Conservation (phyloP, 2,329 filamentous ascomycete species). For the Cordyceps javanica region DNA sequence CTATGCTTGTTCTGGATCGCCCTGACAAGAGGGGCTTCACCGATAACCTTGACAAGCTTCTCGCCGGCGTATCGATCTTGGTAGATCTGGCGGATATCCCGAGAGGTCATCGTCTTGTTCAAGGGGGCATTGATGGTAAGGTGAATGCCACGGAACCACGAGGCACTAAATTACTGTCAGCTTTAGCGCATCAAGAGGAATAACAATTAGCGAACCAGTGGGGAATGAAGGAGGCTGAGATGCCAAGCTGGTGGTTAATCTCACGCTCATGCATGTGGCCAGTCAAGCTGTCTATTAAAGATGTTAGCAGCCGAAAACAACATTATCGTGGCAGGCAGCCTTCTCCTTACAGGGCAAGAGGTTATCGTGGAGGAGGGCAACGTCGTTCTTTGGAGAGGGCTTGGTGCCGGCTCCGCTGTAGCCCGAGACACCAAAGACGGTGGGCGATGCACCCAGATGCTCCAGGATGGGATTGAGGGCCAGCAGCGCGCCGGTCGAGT, state of each 20-base stretch:
- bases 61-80: slow-evolving; percentile 95
- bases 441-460: slow-evolving; percentile 70
- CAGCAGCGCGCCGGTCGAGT: slow-evolving; percentile 87
- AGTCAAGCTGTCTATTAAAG: slow-evolving; percentile 38
- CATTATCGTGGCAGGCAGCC: not conserved
- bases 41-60: slow-evolving; percentile 87
- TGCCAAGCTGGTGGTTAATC: slow-evolving; percentile 72
- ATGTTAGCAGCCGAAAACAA: not conserved
- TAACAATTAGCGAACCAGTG: slow-evolving; percentile 48
- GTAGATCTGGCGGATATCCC: slow-evolving; percentile 90
- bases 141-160: slow-evolving; percentile 94
- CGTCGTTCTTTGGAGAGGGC: slow-evolving; percentile 88
- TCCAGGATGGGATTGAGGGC: slow-evolving; percentile 78
- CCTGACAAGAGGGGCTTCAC: slow-evolving; percentile 82
- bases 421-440: slow-evolving; percentile 84
- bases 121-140: slow-evolving; percentile 88
- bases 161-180: slow-evolving; percentile 38
- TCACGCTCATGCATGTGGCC: slow-evolving; percentile 95
- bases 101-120: slow-evolving; percentile 76
- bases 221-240: slow-evolving; percentile 75
- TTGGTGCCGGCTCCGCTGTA: slow-evolving; percentile 96
- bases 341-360: slow-evolving; percentile 59
- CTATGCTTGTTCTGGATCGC: slow-evolving; percentile 78
- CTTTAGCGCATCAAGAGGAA: not conserved
- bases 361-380: slow-evolving; percentile 76